Evolutionary conservation across 2,329 filamentous ascomycete species (phyloP).

Genomic region (Dactylellina sp.): DNA sequence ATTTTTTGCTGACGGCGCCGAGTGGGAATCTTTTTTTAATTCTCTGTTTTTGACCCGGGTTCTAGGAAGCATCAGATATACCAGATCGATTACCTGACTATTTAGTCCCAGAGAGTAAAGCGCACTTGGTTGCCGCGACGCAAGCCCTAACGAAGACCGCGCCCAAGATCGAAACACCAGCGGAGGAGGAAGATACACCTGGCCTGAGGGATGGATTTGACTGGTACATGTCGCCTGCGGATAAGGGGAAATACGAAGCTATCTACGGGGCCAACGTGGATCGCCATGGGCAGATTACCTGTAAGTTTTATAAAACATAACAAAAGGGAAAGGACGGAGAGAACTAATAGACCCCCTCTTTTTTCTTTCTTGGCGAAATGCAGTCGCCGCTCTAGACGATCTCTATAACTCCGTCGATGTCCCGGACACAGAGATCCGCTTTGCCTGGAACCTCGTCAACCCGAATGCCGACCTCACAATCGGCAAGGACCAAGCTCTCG

Average conservation of each 20-base stretch:
- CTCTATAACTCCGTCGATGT: slow-evolving; percentile 80
- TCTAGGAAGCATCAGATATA: slow-evolving; percentile 88
- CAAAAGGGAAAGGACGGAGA: background rate
- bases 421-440: slow-evolving; percentile 69
- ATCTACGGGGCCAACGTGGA: slow-evolving; percentile 95
- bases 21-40: background rate
- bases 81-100: slow-evolving; percentile 88
- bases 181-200: slow-evolving; percentile 79
- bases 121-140: slow-evolving; percentile 85
- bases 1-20: slow-evolving; percentile 27
- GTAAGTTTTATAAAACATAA: slow-evolving; percentile 66
- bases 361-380: slow-evolving; percentile 14
- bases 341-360: background rate
- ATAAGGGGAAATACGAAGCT: slow-evolving; percentile 94
- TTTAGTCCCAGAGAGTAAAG: slow-evolving; percentile 95
- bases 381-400: slow-evolving; percentile 81
- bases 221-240: slow-evolving; percentile 96
- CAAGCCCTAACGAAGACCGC: slow-evolving; percentile 82
- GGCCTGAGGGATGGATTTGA: slow-evolving; percentile 97
- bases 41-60: background rate
- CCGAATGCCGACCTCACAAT: slow-evolving; percentile 84
- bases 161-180: slow-evolving; percentile 84
- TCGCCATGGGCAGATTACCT: slow-evolving; percentile 83
- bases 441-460: slow-evolving; percentile 82
- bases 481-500: slow-evolving; percentile 92